Conservation (phyloP, 2,329 filamentous ascomycete genomes). For the Fusarium ambrosium region DNA sequence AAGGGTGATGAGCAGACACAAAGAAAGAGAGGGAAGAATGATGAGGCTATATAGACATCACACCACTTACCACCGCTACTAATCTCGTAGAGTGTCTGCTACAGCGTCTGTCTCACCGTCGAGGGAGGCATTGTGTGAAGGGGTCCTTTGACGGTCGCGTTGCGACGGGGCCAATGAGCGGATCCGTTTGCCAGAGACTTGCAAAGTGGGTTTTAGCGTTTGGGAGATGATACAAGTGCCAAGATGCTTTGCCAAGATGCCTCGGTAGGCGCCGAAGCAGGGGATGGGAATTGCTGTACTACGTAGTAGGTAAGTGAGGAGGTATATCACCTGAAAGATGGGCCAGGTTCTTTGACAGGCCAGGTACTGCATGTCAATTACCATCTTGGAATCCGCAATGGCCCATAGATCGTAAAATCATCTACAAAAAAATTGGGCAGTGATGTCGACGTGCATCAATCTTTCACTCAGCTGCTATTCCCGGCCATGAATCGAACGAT, state of each 20-base stretch:
- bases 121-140: slow-evolving; percentile 37
- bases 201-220: slow-evolving; percentile 20
- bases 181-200: slow-evolving; percentile 15
- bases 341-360: background rate
- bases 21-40: background rate
- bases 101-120: slow-evolving; percentile 41
- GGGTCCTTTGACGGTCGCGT: slow-evolving; percentile 12
- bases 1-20: slow-evolving; percentile 32
- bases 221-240: slow-evolving; percentile 38
- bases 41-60: slow-evolving; percentile 35
- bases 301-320: background rate
- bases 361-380: background rate
- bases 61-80: background rate
- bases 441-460: background rate
- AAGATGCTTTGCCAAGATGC: slow-evolving; percentile 27
- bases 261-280: background rate
- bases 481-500: slow-evolving; percentile 6
- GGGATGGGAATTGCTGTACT: background rate
- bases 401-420: background rate
- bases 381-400: background rate
- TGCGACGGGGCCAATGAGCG: slow-evolving; percentile 6
- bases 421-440: background rate
- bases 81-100: slow-evolving; percentile 25
- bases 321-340: background rate
- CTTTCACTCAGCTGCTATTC: background rate